Percentiles rank a stretch among this genome's conserved stretches.
Evolutionary conservation across 371 early-diverging fungal species (phyloP).

Genomic region (Zychaea mexicana): DNA sequence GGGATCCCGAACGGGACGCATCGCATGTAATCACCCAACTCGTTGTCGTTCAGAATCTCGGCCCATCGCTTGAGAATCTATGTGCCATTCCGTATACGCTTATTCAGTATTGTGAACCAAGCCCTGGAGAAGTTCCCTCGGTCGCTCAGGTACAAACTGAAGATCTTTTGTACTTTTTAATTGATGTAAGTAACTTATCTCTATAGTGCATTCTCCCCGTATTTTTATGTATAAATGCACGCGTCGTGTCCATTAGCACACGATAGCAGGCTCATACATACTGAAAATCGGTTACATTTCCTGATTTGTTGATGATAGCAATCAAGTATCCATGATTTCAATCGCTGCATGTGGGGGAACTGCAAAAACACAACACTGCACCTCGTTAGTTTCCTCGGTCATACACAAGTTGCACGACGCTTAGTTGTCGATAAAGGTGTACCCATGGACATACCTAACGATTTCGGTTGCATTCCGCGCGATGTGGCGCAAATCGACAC

Average conservation of each 20-base stretch:
- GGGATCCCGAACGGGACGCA: constrained; percentile 18
- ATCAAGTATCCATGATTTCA: constrained; percentile 7
- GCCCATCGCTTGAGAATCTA: constrained; percentile 12
- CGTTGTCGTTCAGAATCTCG: constrained; percentile 12
- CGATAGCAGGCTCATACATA: too few relatives aligned
- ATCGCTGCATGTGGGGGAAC: constrained; percentile 18
- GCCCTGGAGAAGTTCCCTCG: constrained; percentile 3
- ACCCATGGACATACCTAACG: constrained; percentile 14
- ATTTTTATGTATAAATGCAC: too few relatives aligned
- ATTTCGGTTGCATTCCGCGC: constrained; percentile 13
- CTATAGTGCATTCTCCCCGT: not conserved
- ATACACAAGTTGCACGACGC: constrained; percentile 15
- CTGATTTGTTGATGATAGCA: too few relatives aligned
- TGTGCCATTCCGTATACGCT: constrained; percentile 21
- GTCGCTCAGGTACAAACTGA: constrained; percentile 16
- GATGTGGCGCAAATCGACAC: constrained; percentile 20
- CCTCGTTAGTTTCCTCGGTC: constrained; percentile 20
- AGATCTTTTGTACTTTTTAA: constrained; percentile 13
- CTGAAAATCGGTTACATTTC: too few relatives aligned
- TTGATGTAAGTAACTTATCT: constrained; percentile 12
- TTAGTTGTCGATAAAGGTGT: constrained; percentile 11
- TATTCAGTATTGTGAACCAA: constrained; percentile 14
- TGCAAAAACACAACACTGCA: constrained; percentile 20
- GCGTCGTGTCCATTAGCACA: too few relatives aligned
- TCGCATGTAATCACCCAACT: constrained; percentile 20